Conservation (phyloP, 805 yeast species). For the Blastobotrys mokoenaii region DNA sequence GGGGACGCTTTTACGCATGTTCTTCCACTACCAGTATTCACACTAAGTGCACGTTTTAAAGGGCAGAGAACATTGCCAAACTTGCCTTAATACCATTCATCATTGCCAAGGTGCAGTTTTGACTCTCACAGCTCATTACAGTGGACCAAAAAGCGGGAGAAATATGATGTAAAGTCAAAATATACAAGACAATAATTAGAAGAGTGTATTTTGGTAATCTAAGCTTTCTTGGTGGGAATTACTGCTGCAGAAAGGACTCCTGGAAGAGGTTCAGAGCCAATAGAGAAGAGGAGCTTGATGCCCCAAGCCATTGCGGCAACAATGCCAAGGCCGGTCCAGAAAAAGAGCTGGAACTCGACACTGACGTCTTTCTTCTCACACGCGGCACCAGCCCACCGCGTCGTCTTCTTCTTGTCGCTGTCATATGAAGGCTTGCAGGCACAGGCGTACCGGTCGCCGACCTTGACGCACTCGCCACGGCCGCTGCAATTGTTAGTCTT, state of each 20-base stretch:
- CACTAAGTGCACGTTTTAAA: too few species aligned
- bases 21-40: too few species aligned
- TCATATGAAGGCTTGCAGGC: slow-evolving; percentile 27
- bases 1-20: too few species aligned
- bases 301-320: slow-evolving; percentile 40
- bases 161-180: background rate
- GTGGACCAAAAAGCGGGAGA: background rate
- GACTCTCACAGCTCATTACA: too few species aligned
- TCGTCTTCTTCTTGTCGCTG: slow-evolving; percentile 23
- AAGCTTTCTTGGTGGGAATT: background rate
- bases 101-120: too few species aligned
- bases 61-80: too few species aligned
- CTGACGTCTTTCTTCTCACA: slow-evolving; percentile 65
- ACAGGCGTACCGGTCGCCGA: slow-evolving; percentile 26
- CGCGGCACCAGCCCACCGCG: slow-evolving; percentile 36
- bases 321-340: slow-evolving; percentile 55
- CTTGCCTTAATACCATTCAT: too few species aligned
- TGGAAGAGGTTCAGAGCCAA: slow-evolving; percentile 58
- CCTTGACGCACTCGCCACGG: slow-evolving; percentile 30
- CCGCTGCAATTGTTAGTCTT: slow-evolving; percentile 30
- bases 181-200: background rate
- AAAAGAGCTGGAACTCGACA: slow-evolving; percentile 54
- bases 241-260: slow-evolving; percentile 57
- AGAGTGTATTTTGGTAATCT: too few species aligned
- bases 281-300: slow-evolving; percentile 41